phyloP scores from a whole-genome alignment of 148 eudicot species.

The Camellia sinensis region DNA sequence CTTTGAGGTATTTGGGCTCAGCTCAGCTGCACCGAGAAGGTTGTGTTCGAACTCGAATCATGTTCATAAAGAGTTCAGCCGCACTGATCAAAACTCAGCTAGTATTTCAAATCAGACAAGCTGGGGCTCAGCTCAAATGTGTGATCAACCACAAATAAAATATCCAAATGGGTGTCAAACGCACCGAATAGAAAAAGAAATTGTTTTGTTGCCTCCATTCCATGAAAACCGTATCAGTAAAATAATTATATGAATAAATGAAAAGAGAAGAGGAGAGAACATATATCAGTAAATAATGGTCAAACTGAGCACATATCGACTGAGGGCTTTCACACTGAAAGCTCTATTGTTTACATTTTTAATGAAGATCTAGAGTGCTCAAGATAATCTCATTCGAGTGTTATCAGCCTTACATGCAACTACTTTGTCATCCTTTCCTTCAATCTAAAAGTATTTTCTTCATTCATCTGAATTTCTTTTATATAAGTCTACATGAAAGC shows the following conservation, averaged over 20 bases:
- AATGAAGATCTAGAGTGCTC: too few relatives aligned
- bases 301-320: neutral
- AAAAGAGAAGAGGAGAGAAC: neutral
- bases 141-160: too few relatives aligned
- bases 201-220: neutral
- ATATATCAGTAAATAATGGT: neutral
- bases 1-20: neutral
- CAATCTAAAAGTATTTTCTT: too few relatives aligned
- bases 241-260: neutral
- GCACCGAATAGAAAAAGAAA: neutral
- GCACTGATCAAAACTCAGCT: neutral
- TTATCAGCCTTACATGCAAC: too few relatives aligned
- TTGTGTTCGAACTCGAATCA: neutral
- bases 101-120: neutral
- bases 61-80: neutral
- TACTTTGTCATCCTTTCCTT: too few relatives aligned
- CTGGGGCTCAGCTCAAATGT: neutral
- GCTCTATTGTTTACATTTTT: too few relatives aligned
- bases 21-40: too few relatives aligned
- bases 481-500: neutral
- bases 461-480: too few relatives aligned
- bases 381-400: too few relatives aligned
- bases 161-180: too few relatives aligned
- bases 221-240: neutral
- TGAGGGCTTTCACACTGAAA: too few relatives aligned